Evolutionary conservation across 2,329 filamentous ascomycete genomes (phyloP), one percentile per base, ranked within the genome.

Genomic region (Fusarium musae): DNA sequence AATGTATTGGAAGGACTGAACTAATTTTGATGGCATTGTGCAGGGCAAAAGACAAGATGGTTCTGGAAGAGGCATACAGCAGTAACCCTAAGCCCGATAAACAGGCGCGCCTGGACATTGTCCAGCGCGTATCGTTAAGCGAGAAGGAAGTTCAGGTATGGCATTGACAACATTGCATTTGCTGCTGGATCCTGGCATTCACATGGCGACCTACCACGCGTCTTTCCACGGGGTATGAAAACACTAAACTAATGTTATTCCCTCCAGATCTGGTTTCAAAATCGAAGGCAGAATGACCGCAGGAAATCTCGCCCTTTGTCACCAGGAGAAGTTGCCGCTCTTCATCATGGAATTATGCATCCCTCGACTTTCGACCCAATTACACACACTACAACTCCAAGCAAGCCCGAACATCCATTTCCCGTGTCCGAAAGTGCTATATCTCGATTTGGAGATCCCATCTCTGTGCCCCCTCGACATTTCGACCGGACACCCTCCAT

Each of bases 61-160:
- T 97, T 59, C 91, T 98, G 69, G 96, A 98, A 83, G 88, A 93
- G 40, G 94, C 96, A 66, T 98, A 97, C 80, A 88, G 90, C 77
- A 89, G 87, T 70, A 97, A 98, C 81, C 90, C 94, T 11, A 98
- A 97, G 82, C 96, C 96, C 39, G 95, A 97, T 85, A 98, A 97
- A 84, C 88, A 91, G 63, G 93, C 94, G 82, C 93, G 96, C 84
- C 88, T 93, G 52, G 91, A 92, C 66, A 95, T 98, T 73, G 94
- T 97, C 68, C 89, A 90, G 83, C 93, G 91, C 82, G 95, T 98
- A 69, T 93, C 93, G 30, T 87, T 98, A 72, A 96, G 93, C 75
- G 95, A 98, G 85, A 98, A 97, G 83, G 95, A 98, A 85, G 94
- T 98, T 42, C 96, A 98, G 91, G 96, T 97, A 85, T 82, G 92